Base-by-base conservation (phyloP, 345 rosid species). In the Hibiscus mutabilis region DNA sequence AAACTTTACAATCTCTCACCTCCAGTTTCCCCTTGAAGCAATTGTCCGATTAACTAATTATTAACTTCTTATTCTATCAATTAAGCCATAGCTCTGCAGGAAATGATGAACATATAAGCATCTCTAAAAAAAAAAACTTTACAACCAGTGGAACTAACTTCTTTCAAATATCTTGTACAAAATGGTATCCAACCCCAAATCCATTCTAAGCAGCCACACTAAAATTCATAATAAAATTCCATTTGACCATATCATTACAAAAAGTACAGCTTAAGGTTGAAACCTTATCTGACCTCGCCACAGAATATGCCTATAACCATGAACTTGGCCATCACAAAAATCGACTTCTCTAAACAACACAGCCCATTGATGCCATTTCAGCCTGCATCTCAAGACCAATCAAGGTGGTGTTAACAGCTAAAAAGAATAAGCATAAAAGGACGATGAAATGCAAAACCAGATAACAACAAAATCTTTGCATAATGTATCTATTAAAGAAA, bases 361-460 rank as follows among this genome's bases (percentile, higher is more conserved):
- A 73, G 18, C 46, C 58, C 69, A 19, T 63, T 71, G 49, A 60
- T 27, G 46, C 47, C 66, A 49, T 74, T 71, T 57, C 35, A 42
- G 59, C 76, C 84, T 77, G 75, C 73, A 80, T 25, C 33, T 13
- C 51, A 46, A 61, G 19, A 62, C 6, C 49, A 18, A 62, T 2
- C 18, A 62, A 63, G 16, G 37, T 7, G 21, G 22, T 3, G 10
- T 37, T 35, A 55, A 42, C 12, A 12, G 47, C 60, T n/a, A 31
- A 69, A 21, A 25, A 21, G 16, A 42, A 67, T 19, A 16, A 31
- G 67, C 19, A 64, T 9, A 31, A 37, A 31, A 57, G 57, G 44
- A 59, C 3, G 2, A 16, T 2, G n/a, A 31, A 33, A 69, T 10
- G 10, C 29, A 35, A 61, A 44, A 65, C 11, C 69, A 65, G 6